Conservation (phyloP, 1,284 basidiomycete genomes). For the Ustilago curta region DNA sequence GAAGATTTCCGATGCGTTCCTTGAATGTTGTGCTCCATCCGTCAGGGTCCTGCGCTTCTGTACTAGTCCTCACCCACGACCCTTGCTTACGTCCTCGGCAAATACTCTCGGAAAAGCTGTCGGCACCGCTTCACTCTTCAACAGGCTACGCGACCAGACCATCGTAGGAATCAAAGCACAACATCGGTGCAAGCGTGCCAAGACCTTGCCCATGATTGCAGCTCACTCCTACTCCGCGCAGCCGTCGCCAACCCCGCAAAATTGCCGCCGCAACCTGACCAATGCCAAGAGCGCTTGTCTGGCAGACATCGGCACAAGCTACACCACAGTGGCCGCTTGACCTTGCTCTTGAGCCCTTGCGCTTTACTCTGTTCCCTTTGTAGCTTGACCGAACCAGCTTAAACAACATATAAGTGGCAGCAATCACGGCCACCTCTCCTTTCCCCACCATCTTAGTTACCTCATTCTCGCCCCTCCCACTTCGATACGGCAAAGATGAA, state of each 20-base stretch:
- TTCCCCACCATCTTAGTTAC: not conserved
- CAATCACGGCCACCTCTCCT: not conserved
- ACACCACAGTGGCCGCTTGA: not conserved
- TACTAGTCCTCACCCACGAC: not conserved
- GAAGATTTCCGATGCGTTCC: constrained; percentile 1
- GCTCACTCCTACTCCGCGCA: not conserved
- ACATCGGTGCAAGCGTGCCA: not conserved
- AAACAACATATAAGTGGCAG: not conserved
- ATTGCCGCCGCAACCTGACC: not conserved
- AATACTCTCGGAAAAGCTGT: too few species aligned
- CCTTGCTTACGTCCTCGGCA: not conserved
- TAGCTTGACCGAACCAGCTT: too few species aligned
- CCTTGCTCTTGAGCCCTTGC: not conserved
- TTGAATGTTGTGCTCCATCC: not conserved
- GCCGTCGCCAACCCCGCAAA: not conserved
- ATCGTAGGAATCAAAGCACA: not conserved
- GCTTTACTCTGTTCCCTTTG: not conserved
- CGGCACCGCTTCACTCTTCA: not conserved
- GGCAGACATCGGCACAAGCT: not conserved
- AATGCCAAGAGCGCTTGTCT: not conserved
- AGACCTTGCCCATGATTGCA: not conserved
- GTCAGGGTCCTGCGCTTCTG: not conserved
- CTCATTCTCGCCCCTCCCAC: not conserved
- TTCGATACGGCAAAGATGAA: constrained; percentile 15
- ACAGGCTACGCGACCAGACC: not conserved